phyloP scores from a whole-genome alignment of 2,329 filamentous ascomycete genomes.

The Neopestalotiopsis sp. region DNA sequence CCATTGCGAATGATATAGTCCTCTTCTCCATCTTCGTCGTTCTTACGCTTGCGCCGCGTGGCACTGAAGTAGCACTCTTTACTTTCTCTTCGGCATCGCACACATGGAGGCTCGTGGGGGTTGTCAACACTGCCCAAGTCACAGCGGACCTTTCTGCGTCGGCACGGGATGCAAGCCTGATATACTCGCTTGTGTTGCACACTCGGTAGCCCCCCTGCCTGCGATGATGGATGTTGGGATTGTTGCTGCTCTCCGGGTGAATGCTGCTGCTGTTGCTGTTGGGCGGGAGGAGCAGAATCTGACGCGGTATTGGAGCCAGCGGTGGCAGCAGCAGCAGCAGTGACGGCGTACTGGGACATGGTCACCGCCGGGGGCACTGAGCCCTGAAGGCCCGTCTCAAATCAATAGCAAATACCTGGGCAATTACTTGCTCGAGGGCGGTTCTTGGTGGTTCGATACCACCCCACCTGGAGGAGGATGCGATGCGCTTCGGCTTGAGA shows the following conservation, averaged over 20 bases:
- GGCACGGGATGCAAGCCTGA: conserved; percentile 67
- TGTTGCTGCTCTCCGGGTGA: conserved; percentile 10
- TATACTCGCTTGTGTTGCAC: conserved; percentile 65
- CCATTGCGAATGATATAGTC: conserved; percentile 77
- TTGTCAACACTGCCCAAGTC: conserved; percentile 83
- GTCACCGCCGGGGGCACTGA: conserved; percentile 15
- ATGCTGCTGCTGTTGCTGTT: conserved; percentile 23
- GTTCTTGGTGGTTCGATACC: conserved; percentile 12
- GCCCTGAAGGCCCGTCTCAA: conserved; percentile 9
- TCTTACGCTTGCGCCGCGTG: conserved; percentile 89
- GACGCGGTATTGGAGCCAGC: background rate
- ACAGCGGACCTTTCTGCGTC: conserved; percentile 66
- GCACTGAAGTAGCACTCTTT: conserved; percentile 98
- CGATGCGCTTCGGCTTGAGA: conserved; percentile 35
- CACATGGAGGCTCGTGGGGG: conserved; percentile 90
- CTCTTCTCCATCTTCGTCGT: conserved; percentile 62
- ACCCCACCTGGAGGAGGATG: conserved; percentile 15
- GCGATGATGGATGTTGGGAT: background rate
- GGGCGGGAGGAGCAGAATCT: background rate
- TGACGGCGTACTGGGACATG: conserved; percentile 17
- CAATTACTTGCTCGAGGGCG: conserved; percentile 10
- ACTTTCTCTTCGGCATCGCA: conserved; percentile 89
- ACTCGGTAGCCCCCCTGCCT: conserved; percentile 16
- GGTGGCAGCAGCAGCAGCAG: conserved; percentile 5
- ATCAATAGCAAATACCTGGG: background rate